Conservation (phyloP, 257 asterid genomes). For the Plantago ovata region DNA sequence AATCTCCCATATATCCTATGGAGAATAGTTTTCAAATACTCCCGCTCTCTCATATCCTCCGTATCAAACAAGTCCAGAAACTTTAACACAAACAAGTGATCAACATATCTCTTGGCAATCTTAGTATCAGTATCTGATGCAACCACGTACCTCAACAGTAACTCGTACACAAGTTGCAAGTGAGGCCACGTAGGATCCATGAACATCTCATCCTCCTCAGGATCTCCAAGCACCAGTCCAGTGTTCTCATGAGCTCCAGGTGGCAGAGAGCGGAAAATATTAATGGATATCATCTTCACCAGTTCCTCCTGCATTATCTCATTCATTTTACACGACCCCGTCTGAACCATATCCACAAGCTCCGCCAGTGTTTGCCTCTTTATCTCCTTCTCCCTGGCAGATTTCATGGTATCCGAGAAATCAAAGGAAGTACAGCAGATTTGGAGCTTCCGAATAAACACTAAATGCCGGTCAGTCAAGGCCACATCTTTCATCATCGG, state of each 20-base stretch:
- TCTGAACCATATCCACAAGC: conserved; percentile 74
- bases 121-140: conserved; percentile 72
- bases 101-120: conserved; percentile 74
- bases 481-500: conserved; percentile 77
- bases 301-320: conserved; percentile 90
- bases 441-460: conserved; percentile 68
- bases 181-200: conserved; percentile 87
- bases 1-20: conserved; percentile 89
- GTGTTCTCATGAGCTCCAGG: conserved; percentile 64
- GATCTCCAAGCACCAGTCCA: conserved; percentile 56
- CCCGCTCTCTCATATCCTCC: conserved; percentile 86
- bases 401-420: conserved; percentile 56
- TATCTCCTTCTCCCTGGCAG: conserved; percentile 74
- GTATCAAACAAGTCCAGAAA: conserved; percentile 80
- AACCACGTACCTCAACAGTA: conserved; percentile 62
- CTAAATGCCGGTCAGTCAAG: conserved; percentile 56
- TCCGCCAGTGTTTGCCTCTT: conserved; percentile 84
- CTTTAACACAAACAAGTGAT: conserved; percentile 76
- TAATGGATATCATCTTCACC: conserved; percentile 64
- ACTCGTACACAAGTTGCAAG: conserved; percentile 73
- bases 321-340: conserved; percentile 66
- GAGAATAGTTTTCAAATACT: conserved; percentile 81
- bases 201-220: conserved; percentile 84
- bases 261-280: conserved; percentile 75
- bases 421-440: conserved; percentile 64